These are phyloP conservation scores for Stemphylium lycopersici DNA, from an alignment of 2,329 filamentous ascomycete species.

Conservation along the genomic window DNA sequence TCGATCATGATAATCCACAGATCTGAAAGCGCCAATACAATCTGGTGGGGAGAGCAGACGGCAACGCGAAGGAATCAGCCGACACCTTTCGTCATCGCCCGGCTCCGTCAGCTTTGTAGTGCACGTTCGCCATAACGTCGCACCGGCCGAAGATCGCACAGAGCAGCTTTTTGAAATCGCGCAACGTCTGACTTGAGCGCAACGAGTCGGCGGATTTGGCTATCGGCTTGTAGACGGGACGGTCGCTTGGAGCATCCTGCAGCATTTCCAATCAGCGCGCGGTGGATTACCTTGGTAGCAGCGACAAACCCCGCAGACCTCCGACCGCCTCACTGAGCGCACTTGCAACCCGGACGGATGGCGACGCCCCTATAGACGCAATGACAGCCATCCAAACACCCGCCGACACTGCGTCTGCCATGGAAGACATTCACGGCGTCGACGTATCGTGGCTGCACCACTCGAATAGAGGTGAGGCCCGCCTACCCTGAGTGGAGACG, in stretches of 20 bases:
- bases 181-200: slow-evolving; percentile 15
- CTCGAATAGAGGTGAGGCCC: slow-evolving; percentile 74
- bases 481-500: slow-evolving; percentile 32
- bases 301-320: slow-evolving; percentile 37
- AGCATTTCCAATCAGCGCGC: slow-evolving; percentile 31
- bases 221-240: slow-evolving; percentile 4
- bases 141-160: slow-evolving; percentile 23
- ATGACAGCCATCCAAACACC: slow-evolving; percentile 32
- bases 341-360: slow-evolving; percentile 30
- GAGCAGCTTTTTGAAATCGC: slow-evolving; percentile 12
- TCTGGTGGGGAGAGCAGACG: slow-evolving; percentile 18
- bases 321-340: slow-evolving; percentile 23
- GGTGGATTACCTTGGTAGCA: slow-evolving; percentile 22
- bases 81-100: slow-evolving; percentile 23
- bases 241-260: slow-evolving; percentile 10
- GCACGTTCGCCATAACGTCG: slow-evolving; percentile 10
- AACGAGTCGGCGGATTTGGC: slow-evolving; percentile 8
- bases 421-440: slow-evolving; percentile 82
- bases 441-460: slow-evolving; percentile 94
- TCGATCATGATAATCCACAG: slow-evolving; percentile 1
- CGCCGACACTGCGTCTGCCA: slow-evolving; percentile 47
- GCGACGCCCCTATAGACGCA: slow-evolving; percentile 27
- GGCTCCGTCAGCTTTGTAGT: slow-evolving; percentile 11
- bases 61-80: slow-evolving; percentile 19
- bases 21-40: not conserved